Evolutionary conservation across 805 yeast genomes (phyloP), one percentile per base, ranked within the genome.

Genomic region (Cyberlindnera petersonii): DNA sequence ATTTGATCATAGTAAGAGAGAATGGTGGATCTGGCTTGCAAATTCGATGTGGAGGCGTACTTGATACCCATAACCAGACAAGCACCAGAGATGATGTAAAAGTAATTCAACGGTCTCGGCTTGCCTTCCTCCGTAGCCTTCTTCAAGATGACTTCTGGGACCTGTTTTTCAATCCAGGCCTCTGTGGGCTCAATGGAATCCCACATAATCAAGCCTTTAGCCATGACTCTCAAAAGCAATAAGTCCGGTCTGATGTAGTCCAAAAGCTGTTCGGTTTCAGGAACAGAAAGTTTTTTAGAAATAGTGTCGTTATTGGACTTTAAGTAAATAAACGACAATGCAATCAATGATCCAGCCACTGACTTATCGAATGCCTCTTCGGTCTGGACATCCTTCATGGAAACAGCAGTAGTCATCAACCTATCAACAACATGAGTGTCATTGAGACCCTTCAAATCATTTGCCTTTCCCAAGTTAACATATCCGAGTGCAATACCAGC

Each of bases 401-500:
- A 68, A 1, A 71, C 65, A 0, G 87, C 86, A 40, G 76, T 63
- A 0, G 77, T 65, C 29, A 82, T 55, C 24, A 87, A 62, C 34
- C 64, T 66, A 42, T 82, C 87, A 18, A 79, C 74, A 5, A 84
- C 72, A 49, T 72, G 79, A 0, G 82, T 69, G 53, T 82, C 93
- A 43, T 73, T 73, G 31, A 77, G 59, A 0, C 79, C 79, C 33
- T 72, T 64, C 34, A 82, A 59, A 43, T 73, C 75, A 37, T 73
- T 72, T 1, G 93, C 95, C 40, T 76, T 74, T 1, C 94, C 96
- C 22, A 88, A 59, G 52, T 89, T 88, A 13, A 88, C 79, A 40
- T 80, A 74, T 0, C 99, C 99, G 14, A 89, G 61, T 0, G 95
- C 77, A 29, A 91, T 74, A 0, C 98, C 98, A 1, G 95, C 94